Evolutionary conservation across 306 rosid species (phyloP).

Genomic region (Prinsepia uniflora): DNA sequence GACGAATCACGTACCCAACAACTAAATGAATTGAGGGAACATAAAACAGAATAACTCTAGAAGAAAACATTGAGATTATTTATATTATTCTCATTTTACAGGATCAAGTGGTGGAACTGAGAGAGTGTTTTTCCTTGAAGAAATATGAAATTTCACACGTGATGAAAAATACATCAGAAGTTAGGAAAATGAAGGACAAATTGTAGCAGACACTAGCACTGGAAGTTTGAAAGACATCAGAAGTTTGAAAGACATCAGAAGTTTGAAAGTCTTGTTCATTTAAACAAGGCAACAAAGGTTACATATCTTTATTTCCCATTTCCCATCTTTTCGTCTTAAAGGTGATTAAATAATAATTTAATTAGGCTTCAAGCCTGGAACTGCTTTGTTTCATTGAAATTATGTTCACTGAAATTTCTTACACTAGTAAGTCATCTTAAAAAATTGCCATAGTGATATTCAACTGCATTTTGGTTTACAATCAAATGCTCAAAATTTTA

Average conservation of each 20-base stretch:
- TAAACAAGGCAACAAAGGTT: conserved; percentile 14
- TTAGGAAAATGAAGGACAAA: conserved; percentile 57
- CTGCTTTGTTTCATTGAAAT: neutral
- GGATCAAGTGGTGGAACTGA: conserved; percentile 46
- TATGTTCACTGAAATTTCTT: neutral
- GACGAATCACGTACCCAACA: too few relatives aligned
- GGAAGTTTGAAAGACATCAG: too few relatives aligned
- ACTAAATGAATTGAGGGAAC: neutral
- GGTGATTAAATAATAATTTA: neutral
- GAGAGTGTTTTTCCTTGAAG: conserved; percentile 39
- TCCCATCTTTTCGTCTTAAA: neutral
- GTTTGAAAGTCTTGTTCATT: conserved; percentile 22
- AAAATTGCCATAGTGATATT: neutral
- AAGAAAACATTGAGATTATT: neutral
- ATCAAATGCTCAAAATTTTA: neutral
- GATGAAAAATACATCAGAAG: conserved; percentile 66
- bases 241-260: too few relatives aligned
- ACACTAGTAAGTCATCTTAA: neutral
- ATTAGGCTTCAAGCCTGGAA: neutral
- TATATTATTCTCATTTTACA: conserved; percentile 26
- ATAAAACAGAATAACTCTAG: neutral
- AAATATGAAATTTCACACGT: conserved; percentile 50
- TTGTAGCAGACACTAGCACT: conserved; percentile 46
- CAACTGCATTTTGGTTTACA: neutral
- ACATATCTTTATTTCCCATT: conserved; percentile 10